Evolutionary conservation across 495 filamentous ascomycete genomes (phyloP).

Genomic region (Patellaria atrata): DNA sequence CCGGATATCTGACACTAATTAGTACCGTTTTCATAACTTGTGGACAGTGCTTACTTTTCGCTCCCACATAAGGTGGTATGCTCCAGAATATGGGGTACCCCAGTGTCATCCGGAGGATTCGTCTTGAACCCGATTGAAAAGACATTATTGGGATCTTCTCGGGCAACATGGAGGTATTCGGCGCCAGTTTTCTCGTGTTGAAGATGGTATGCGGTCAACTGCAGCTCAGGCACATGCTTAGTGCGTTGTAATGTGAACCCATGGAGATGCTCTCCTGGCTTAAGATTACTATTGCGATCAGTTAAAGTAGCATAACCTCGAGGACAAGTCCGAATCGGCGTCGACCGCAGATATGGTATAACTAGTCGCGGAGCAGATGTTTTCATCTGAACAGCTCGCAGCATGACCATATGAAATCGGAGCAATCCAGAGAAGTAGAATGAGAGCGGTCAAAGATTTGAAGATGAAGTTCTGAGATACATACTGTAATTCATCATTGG

Average conservation of each 20-base stretch:
- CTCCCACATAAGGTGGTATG: constrained; percentile 96
- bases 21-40: constrained; percentile 14
- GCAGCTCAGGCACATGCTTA: constrained; percentile 87
- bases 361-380: constrained; percentile 5
- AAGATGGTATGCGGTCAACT: constrained; percentile 78
- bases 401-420: too few relatives aligned
- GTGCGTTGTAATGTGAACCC: constrained; percentile 80
- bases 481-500: too few relatives aligned
- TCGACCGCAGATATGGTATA: constrained; percentile 1
- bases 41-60: constrained; percentile 50
- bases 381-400: constrained; percentile 13
- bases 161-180: constrained; percentile 85
- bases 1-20: constrained; percentile 53
- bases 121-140: constrained; percentile 99
- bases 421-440: too few relatives aligned
- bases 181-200: constrained; percentile 88
- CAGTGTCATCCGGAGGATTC: constrained; percentile 90
- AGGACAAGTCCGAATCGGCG: neutral
- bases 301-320: constrained; percentile 52
- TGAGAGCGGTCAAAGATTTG: too few relatives aligned
- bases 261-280: constrained; percentile 69
- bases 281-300: constrained; percentile 54
- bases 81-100: constrained; percentile 92
- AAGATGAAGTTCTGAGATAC: too few relatives aligned
- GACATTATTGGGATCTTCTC: constrained; percentile 96